Evolutionary conservation across 176 grass and related monocot species (phyloP).

Genomic region (Olyra latifolia): DNA sequence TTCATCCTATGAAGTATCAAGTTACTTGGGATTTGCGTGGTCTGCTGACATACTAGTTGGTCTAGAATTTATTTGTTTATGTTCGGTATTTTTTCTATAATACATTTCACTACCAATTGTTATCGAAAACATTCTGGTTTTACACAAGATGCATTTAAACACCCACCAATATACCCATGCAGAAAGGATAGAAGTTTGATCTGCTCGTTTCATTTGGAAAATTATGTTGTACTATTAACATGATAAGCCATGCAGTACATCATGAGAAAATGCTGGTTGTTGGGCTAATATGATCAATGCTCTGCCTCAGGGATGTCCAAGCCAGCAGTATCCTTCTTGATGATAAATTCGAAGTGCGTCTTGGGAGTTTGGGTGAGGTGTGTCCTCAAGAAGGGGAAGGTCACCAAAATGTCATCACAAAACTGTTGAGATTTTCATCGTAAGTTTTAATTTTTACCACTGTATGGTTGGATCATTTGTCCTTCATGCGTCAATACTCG

Average conservation of each 20-base stretch:
- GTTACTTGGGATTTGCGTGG: not conserved
- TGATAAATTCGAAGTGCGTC: slow-evolving; percentile 89
- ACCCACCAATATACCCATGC: not conserved
- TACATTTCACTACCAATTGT: not conserved
- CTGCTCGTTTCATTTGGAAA: not conserved
- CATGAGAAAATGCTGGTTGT: not conserved
- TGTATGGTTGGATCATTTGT: slow-evolving; percentile 6
- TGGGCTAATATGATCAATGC: slow-evolving; percentile 20
- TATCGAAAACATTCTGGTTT: not conserved
- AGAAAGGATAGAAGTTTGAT: slow-evolving; percentile 21
- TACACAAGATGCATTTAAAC: not conserved
- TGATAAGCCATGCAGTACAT: not conserved
- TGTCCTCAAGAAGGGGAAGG: slow-evolving; percentile 85
- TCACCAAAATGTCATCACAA: slow-evolving; percentile 86
- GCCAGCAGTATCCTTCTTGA: slow-evolving; percentile 93
- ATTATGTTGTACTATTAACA: slow-evolving; percentile 16
- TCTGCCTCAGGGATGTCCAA: slow-evolving; percentile 74
- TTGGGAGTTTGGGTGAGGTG: slow-evolving; percentile 80
- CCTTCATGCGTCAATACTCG: not conserved
- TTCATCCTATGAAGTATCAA: not conserved
- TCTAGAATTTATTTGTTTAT: not conserved
- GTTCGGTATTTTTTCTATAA: not conserved
- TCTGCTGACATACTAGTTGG: not conserved
- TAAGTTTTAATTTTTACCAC: slow-evolving; percentile 46
- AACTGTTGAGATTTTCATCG: slow-evolving; percentile 87